Conservation (phyloP, 106 monocot genomes). For the Apostasia ramifera region DNA sequence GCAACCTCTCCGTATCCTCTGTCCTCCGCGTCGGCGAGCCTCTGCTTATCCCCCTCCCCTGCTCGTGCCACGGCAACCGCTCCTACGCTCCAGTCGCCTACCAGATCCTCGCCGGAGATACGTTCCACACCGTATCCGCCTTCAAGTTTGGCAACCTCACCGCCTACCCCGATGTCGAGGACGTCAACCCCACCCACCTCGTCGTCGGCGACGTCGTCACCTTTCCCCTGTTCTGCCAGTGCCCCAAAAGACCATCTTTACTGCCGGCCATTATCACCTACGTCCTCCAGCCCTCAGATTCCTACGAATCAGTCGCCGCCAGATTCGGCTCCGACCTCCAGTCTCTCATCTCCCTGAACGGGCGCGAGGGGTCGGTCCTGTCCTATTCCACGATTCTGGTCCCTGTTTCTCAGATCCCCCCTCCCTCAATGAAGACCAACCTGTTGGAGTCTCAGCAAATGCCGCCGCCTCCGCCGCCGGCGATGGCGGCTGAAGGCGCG, state of each 20-base stretch:
- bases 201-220: slow-evolving; percentile 29
- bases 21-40: slow-evolving; percentile 24
- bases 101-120: slow-evolving; percentile 58
- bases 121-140: slow-evolving; percentile 47
- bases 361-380: slow-evolving; percentile 2
- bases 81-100: slow-evolving; percentile 46
- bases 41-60: slow-evolving; percentile 58
- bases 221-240: slow-evolving; percentile 80
- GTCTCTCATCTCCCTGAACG: slow-evolving; percentile 35
- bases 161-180: slow-evolving; percentile 32
- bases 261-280: slow-evolving; percentile 40
- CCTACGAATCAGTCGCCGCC: slow-evolving; percentile 36
- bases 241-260: slow-evolving; percentile 14
- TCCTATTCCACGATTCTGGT: slow-evolving; percentile 36
- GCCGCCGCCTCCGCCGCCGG: slow-evolving; percentile 3
- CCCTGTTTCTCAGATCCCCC: slow-evolving; percentile 31
- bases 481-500: background rate
- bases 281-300: slow-evolving; percentile 42
- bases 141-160: slow-evolving; percentile 50
- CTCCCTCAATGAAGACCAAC: slow-evolving; percentile 16
- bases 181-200: slow-evolving; percentile 57
- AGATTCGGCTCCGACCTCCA: slow-evolving; percentile 37
- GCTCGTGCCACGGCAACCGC: slow-evolving; percentile 36
- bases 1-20: slow-evolving; percentile 39
- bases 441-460: background rate